Evolutionary conservation across 208 protist genomes (phyloP).

Genomic region (Eutreptiella sp.): DNA sequence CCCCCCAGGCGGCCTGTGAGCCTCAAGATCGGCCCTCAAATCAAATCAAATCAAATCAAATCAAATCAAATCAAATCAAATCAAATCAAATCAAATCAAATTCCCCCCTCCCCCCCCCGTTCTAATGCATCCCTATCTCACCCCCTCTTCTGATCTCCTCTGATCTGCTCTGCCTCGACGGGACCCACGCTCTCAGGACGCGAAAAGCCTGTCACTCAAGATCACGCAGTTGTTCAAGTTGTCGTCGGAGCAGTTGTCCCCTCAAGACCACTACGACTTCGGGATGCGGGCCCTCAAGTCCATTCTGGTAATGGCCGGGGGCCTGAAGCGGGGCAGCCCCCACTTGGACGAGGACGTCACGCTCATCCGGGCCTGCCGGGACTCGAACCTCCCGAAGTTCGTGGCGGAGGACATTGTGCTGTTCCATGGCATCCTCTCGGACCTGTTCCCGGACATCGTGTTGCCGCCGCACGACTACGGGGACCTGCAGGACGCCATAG

Average conservation of each 20-base stretch:
- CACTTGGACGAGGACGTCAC: slow-evolving; percentile 92
- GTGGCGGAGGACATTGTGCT: slow-evolving; percentile 94
- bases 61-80: too few relatives aligned
- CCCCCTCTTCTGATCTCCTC: too few relatives aligned
- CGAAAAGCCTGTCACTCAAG: slow-evolving; percentile 88
- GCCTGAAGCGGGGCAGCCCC: slow-evolving; percentile 90
- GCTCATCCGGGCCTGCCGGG: slow-evolving; percentile 93
- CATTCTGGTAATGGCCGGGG: slow-evolving; percentile 95
- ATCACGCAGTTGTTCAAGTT: slow-evolving; percentile 97
- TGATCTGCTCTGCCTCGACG: too few relatives aligned
- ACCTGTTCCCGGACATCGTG: slow-evolving; percentile 93
- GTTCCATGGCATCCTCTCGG: slow-evolving; percentile 94
- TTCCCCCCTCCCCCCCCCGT: too few relatives aligned
- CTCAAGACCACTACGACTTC: slow-evolving; percentile 96
- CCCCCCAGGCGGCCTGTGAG: too few relatives aligned
- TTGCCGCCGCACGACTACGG: slow-evolving; percentile 87
- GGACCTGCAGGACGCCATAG: slow-evolving; percentile 78
- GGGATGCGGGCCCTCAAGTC: slow-evolving; percentile 97
- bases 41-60: too few relatives aligned
- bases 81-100: too few relatives aligned
- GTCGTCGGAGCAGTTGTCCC: slow-evolving; percentile 92
- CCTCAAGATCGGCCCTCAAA: too few relatives aligned
- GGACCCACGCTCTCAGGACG: too few relatives aligned
- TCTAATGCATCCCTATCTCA: too few relatives aligned
- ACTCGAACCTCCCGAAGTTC: slow-evolving; percentile 98